Evolutionary conservation across 2,329 filamentous ascomycete species (phyloP).

Genomic region (Colletotrichum sp.): DNA sequence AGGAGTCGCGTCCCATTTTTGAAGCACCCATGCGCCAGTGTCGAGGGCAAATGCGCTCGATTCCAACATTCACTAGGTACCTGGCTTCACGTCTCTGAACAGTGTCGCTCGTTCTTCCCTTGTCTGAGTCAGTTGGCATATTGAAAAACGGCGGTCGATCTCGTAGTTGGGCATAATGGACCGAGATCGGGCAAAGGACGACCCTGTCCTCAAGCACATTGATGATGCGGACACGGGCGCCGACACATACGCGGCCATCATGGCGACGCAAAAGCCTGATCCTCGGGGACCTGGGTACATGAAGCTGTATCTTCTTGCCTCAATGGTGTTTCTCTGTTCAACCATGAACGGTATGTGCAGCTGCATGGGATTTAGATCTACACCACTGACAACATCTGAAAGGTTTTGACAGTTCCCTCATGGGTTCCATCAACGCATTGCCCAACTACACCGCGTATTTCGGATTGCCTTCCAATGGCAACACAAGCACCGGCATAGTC

Average conservation of each 20-base stretch:
- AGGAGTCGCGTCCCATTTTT: background rate
- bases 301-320: conserved; percentile 31
- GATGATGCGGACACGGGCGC: conserved; percentile 19
- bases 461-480: conserved; percentile 34
- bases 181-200: background rate
- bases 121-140: rapidly evolving
- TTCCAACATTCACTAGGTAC: rapidly evolving
- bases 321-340: conserved; percentile 36
- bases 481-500: conserved; percentile 45
- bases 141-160: no score
- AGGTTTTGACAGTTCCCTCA: conserved; percentile 46
- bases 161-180: background rate
- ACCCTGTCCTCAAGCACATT: background rate
- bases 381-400: rapidly evolving
- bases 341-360: conserved; percentile 40
- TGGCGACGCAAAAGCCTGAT: conserved; percentile 33
- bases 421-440: conserved; percentile 47
- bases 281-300: conserved; percentile 33
- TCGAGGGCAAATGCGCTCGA: background rate
- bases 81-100: background rate
- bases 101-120: background rate
- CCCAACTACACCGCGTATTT: conserved; percentile 43
- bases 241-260: conserved; percentile 36
- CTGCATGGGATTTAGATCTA: rapidly evolving
- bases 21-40: background rate